phyloP scores from a whole-genome alignment of 139 green algal genomes.

The Chlamydomonas incerta region DNA sequence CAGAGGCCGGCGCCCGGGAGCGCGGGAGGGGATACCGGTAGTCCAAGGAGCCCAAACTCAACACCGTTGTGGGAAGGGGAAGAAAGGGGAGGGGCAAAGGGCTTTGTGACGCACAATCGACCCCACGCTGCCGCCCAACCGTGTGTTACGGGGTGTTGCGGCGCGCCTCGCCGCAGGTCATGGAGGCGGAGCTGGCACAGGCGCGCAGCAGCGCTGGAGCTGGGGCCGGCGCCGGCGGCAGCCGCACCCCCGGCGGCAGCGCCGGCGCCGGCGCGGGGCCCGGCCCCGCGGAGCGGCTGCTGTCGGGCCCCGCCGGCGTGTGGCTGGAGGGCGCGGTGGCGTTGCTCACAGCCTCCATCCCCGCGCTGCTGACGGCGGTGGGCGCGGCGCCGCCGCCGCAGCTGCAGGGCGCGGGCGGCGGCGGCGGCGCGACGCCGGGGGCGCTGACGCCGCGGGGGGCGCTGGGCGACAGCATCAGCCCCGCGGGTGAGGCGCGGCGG shows the following conservation, averaged over 20 bases:
- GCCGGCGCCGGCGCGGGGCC: too few relatives aligned
- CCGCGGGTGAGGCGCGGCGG: neutral
- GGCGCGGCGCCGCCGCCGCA: neutral
- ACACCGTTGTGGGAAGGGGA: too few relatives aligned
- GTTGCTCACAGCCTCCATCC: neutral
- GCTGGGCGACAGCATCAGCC: neutral
- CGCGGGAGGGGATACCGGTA: too few relatives aligned
- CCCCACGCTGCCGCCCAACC: too few relatives aligned
- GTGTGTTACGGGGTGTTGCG: too few relatives aligned
- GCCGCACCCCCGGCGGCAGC: too few relatives aligned
- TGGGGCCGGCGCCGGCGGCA: neutral
- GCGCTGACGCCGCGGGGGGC: neutral
- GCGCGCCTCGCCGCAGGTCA: neutral
- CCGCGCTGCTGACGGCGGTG: constrained; percentile 5
- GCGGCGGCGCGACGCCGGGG: too few relatives aligned
- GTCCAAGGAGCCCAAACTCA: too few relatives aligned
- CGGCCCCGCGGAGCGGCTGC: too few relatives aligned
- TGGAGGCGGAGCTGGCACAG: neutral
- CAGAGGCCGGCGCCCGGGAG: too few relatives aligned
- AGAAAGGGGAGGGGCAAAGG: too few relatives aligned
- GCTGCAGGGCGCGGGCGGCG: neutral
- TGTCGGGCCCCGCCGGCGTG: neutral
- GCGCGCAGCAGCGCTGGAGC: neutral
- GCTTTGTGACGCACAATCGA: too few relatives aligned
- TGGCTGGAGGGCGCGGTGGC: neutral